Conservation (phyloP, 352 stramenopile genomes). For the Phytophthora pinifolia region DNA sequence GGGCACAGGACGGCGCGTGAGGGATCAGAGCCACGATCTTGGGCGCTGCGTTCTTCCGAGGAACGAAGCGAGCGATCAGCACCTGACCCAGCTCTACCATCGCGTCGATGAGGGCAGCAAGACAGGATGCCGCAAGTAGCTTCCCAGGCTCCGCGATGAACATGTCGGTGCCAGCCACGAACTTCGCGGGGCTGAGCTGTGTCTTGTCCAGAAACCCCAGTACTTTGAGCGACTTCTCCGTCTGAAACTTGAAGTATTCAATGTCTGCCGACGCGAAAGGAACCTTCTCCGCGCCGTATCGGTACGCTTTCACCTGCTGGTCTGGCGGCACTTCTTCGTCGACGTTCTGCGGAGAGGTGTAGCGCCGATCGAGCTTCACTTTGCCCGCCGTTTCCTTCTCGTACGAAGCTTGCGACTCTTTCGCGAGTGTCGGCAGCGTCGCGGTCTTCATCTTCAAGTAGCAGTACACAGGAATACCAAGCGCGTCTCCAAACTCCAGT, state of each 20-base stretch:
- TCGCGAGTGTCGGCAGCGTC: constrained; percentile 65
- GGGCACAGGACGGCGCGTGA: constrained; percentile 29
- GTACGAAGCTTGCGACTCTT: constrained; percentile 71
- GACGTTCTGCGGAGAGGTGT: constrained; percentile 61
- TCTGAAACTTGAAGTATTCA: constrained; percentile 82
- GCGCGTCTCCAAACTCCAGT: constrained; percentile 62
- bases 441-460: constrained; percentile 79
- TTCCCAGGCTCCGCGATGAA: constrained; percentile 81
- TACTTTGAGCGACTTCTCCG: constrained; percentile 74
- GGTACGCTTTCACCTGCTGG: constrained; percentile 77
- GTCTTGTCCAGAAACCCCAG: constrained; percentile 68
- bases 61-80: constrained; percentile 75
- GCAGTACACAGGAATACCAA: constrained; percentile 77
- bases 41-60: constrained; percentile 71
- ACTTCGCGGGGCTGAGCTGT: constrained; percentile 54
- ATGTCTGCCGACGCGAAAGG: constrained; percentile 80
- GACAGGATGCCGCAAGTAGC: constrained; percentile 51
- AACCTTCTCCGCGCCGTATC: constrained; percentile 77
- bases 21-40: constrained; percentile 80
- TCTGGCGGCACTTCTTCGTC: constrained; percentile 75
- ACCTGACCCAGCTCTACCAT: constrained; percentile 68
- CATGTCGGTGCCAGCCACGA: constrained; percentile 61
- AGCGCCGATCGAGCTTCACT: constrained; percentile 75
- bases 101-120: constrained; percentile 63
- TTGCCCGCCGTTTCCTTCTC: constrained; percentile 58